Evolutionary conservation across 2,329 filamentous ascomycete genomes (phyloP).

Genomic region (Pyrenochaeta sp.): DNA sequence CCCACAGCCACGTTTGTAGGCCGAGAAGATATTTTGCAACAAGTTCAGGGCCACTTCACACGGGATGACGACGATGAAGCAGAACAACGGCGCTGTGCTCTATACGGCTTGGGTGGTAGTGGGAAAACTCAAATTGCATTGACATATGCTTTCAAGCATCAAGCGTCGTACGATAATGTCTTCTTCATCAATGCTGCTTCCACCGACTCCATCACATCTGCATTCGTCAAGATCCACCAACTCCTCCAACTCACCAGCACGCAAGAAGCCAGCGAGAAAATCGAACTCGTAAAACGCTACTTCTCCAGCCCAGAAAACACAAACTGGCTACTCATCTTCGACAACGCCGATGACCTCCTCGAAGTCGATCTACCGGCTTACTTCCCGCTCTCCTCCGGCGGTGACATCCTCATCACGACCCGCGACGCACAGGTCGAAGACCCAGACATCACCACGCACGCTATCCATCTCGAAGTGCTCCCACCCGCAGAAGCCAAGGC

Average conservation of each 20-base stretch:
- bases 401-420: constrained; percentile 6
- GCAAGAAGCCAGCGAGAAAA: constrained; percentile 2
- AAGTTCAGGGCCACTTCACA: background rate
- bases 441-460: background rate
- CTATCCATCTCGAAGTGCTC: background rate
- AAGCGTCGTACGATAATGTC: background rate
- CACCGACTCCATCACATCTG: constrained; percentile 10
- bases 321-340: constrained; percentile 8
- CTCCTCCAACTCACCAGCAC: constrained; percentile 8
- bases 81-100: background rate
- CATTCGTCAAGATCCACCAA: constrained; percentile 6
- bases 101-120: constrained; percentile 32
- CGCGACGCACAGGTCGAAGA: constrained; percentile 2
- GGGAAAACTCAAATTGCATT: constrained; percentile 41
- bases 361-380: constrained; percentile 1
- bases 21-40: background rate
- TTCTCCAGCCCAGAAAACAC: constrained; percentile 8
- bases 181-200: constrained; percentile 14
- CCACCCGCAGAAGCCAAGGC: constrained; percentile 5
- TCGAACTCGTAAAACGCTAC: constrained; percentile 20
- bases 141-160: constrained; percentile 29
- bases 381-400: constrained; percentile 6
- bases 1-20: background rate
- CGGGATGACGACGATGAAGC: background rate
- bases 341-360: constrained; percentile 7